Conservation (phyloP, 2,329 filamentous ascomycete genomes). For the Hawksworthiomyces lignivorus region DNA sequence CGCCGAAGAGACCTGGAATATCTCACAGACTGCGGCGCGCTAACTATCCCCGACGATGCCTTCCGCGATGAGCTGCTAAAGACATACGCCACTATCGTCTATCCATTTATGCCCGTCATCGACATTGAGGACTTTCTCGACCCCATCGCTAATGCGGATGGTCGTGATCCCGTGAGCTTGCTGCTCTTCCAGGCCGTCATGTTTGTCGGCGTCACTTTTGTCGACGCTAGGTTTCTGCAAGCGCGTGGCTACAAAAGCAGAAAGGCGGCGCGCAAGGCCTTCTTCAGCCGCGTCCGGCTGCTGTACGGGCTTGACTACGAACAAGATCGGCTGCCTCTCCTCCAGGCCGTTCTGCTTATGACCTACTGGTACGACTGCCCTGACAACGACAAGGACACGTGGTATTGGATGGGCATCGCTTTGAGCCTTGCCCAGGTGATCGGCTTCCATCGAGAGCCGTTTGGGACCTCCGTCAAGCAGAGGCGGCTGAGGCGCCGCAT, state of each 20-base stretch:
- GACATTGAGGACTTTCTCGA: constrained; percentile 16
- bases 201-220: neutral
- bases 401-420: constrained; percentile 37
- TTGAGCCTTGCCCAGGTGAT: constrained; percentile 34
- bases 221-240: neutral
- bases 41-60: too few relatives aligned
- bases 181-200: neutral
- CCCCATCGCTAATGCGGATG: neutral
- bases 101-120: constrained; percentile 17
- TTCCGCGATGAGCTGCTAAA: too few relatives aligned
- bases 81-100: too few relatives aligned
- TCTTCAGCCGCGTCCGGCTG: constrained; percentile 20
- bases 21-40: too few relatives aligned
- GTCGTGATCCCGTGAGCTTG: neutral
- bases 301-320: constrained; percentile 27
- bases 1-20: too few relatives aligned
- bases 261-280: constrained; percentile 27
- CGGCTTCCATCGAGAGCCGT: constrained; percentile 29
- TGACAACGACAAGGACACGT: constrained; percentile 32
- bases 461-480: too few relatives aligned
- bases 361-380: constrained; percentile 33
- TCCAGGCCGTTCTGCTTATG: constrained; percentile 34
- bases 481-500: too few relatives aligned
- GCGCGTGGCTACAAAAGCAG: constrained; percentile 17
- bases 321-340: constrained; percentile 28